Percentiles rank a stretch among this genome's conserved stretches.
Evolutionary conservation across 768 basidiomycete species (phyloP).

Genomic region (Phaffia australis): DNA sequence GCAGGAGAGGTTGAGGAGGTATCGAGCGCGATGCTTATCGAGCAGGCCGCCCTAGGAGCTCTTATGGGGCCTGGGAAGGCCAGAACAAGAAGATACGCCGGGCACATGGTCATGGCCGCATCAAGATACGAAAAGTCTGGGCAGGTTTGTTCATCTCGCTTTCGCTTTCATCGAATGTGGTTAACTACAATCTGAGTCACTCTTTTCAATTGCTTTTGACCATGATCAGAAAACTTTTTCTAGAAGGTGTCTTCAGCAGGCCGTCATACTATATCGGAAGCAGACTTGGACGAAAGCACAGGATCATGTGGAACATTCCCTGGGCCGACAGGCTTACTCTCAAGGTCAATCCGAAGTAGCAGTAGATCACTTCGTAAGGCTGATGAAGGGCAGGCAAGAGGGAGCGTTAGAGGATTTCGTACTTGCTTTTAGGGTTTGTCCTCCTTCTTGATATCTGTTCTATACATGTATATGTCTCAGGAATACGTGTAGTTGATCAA

Average conservation of each 20-base stretch:
- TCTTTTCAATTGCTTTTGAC: not conserved
- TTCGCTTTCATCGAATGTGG: not conserved
- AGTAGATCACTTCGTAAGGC: conserved; percentile 61
- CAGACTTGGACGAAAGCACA: conserved; percentile 36
- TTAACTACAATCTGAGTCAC: not conserved
- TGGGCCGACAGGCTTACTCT: conserved; percentile 74
- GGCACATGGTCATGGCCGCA: conserved; percentile 39
- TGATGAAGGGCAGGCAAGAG: conserved; percentile 50
- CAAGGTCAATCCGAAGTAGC: conserved; percentile 73
- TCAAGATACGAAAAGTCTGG: conserved; percentile 41
- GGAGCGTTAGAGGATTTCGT: conserved; percentile 78
- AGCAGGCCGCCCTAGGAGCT: conserved; percentile 40
- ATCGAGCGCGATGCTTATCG: conserved; percentile 40
- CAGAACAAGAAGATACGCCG: conserved; percentile 32
- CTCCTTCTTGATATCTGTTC: not conserved
- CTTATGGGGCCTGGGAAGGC: conserved; percentile 27
- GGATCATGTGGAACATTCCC: conserved; percentile 38
- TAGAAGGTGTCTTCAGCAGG: conserved; percentile 37
- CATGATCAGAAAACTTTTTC: conserved; percentile 39
- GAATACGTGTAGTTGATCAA: not conserved
- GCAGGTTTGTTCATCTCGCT: conserved; percentile 31
- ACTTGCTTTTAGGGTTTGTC: conserved; percentile 64
- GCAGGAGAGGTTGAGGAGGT: conserved; percentile 40
- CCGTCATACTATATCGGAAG: conserved; percentile 35
- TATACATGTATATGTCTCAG: not conserved